Evolutionary conservation across 192 early-diverging fungal genomes (phyloP).

Genomic region (Pilobolus umbonatus): DNA sequence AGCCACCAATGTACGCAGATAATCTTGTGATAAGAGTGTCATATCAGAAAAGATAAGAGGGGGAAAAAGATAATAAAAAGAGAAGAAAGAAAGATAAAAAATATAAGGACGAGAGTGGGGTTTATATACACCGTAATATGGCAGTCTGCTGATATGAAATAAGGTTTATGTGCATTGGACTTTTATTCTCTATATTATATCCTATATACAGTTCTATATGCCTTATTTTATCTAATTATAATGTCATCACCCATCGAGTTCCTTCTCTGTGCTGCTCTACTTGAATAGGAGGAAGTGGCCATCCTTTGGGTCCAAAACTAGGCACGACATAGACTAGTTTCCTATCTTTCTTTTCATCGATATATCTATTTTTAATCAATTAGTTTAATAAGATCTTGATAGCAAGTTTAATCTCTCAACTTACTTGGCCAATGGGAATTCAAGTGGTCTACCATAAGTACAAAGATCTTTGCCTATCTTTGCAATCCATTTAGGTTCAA

Average conservation of each 20-base stretch:
- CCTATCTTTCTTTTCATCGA: constrained; percentile 49
- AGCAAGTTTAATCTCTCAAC: background rate
- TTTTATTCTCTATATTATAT: background rate
- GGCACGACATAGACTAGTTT: constrained; percentile 58
- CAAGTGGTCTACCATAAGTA: constrained; percentile 66
- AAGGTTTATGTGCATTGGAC: background rate
- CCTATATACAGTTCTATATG: background rate
- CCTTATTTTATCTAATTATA: background rate
- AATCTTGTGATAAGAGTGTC: constrained; percentile 30
- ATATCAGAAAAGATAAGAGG: constrained; percentile 4
- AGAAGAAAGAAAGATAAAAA: background rate
- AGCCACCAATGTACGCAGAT: constrained; percentile 65
- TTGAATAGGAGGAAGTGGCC: constrained; percentile 64
- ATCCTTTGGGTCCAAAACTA: constrained; percentile 65
- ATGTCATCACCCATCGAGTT: constrained; percentile 50
- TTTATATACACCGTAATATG: background rate
- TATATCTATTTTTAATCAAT: constrained; percentile 22
- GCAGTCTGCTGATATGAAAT: background rate
- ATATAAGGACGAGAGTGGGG: background rate
- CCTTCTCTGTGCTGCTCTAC: constrained; percentile 56
- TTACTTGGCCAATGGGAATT: constrained; percentile 73
- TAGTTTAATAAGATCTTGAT: background rate
- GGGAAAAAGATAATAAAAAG: background rate
- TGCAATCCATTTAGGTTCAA: constrained; percentile 80
- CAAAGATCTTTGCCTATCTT: constrained; percentile 70